Evolutionary conservation across 306 rosid genomes (phyloP).

Genomic region (Quercus glauca): DNA sequence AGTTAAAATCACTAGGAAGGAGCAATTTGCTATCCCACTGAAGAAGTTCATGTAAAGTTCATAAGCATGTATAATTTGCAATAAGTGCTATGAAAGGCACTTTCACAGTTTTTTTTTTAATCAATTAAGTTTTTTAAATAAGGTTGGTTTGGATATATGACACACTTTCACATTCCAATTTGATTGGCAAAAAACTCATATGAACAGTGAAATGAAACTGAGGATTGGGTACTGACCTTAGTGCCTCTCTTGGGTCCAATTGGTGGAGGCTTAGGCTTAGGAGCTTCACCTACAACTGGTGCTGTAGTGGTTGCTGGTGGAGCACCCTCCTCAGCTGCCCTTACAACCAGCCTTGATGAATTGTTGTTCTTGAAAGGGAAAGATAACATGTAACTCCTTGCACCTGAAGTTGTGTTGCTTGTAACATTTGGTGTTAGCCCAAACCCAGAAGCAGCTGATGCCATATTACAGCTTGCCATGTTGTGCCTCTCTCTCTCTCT

Average conservation of each 20-base stretch:
- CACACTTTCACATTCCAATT: neutral
- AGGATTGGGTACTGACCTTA: slow-evolving; percentile 41
- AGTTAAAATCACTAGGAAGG: too few species aligned
- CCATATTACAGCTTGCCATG: slow-evolving; percentile 67
- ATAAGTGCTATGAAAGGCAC: neutral
- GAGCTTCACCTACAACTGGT: slow-evolving; percentile 30
- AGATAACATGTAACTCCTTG: slow-evolving; percentile 33
- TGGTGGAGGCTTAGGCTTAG: slow-evolving; percentile 83
- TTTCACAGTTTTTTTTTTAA: neutral
- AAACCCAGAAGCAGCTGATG: slow-evolving; percentile 82
- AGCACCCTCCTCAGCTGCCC: slow-evolving; percentile 61
- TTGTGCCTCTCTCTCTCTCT: neutral
- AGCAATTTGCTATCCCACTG: neutral
- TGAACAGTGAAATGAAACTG: neutral
- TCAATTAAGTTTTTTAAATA: neutral
- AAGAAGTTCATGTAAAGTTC: neutral
- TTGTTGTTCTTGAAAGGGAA: slow-evolving; percentile 38
- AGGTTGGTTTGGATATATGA: neutral
- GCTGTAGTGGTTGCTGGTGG: slow-evolving; percentile 41
- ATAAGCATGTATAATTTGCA: neutral
- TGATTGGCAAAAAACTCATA: neutral
- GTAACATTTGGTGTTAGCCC: slow-evolving; percentile 48
- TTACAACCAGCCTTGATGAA: slow-evolving; percentile 51
- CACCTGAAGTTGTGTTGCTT: slow-evolving; percentile 30
- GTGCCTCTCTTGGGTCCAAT: slow-evolving; percentile 92